Base-by-base conservation (phyloP, 148 eudicot genomes). In the Oxyria digyna region DNA sequence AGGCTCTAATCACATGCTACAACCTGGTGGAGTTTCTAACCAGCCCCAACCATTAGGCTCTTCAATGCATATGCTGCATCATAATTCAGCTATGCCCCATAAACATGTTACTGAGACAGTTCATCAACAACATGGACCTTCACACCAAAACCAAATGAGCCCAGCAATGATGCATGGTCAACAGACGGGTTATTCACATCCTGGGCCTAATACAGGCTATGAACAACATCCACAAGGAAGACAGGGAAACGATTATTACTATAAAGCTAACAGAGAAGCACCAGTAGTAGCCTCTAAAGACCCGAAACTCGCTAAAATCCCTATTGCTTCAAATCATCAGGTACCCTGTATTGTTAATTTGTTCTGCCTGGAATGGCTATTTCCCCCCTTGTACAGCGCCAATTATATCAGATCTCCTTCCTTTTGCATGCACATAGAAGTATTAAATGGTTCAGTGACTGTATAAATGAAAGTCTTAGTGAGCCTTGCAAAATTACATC, bases 251-350 rank as follows among this genome's bases (percentile, higher is more conserved):
- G 96, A 85, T 24, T 82, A 75, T 69, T 77, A 66, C 62, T 75
- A 71, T 20, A 79, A 75, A 41, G 69, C 76, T 69, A 76, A 75
- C 69, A 82, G 77, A 65, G 90, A 79, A 72, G 81, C 68, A 69
- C 79, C 77, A 52, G 48, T 62, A 29, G 76, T 81, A 78, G 76
- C 77, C 72, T 76, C 88, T 63, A 92, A 79, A 68, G 86, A 75
- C 20, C 92, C 97, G 27, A 90, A 85, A 83, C 91, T 86, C 74
- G 97, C 97, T 32, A 77, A 84, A 11, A 70, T 90, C 70, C 98
- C 96, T 33, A 73, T 76, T 78, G 71, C 81, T 23, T 84, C 86
- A 74, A 87, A 84, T 78, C 96, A 81, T 70, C 95, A 87, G 93
- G 99, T 84, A 81, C 67, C 73, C 73, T 78, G 18, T 48, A 12